Evolutionary conservation across 345 rosid species (phyloP), one percentile per base, ranked within the genome.

Genomic region (Eucalyptus sp.): DNA sequence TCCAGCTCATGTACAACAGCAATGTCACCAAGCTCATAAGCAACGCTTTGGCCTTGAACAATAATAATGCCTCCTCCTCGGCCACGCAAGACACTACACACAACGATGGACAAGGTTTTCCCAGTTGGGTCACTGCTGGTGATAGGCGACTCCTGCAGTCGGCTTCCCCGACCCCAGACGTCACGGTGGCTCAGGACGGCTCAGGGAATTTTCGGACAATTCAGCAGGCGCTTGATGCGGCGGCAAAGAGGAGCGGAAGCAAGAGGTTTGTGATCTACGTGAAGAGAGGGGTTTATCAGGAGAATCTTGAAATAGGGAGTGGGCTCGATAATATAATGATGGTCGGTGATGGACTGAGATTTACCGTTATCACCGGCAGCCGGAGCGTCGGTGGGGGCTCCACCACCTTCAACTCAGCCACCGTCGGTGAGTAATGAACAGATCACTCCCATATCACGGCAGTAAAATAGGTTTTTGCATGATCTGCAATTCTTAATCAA

Each of bases 341-440:
- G 90, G 87, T 95, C 89, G 99, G 99, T 16, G 99, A 96, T 90
- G 99, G 98, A 29, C 90, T 95, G 90, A 94, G 91, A 89, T 88
- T 60, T 22, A 97, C 99, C 17, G 92, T 96, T 29, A 94, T 97
- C 90, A 92, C 98, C 6, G 89, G 96, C 37, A 87, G 91, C 91
- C 91, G 96, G 20, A 97, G 99, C 86, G 98, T 95, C 76, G 80
- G 79, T 43, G 95, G 92, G 71, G 98, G 99, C 85, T 96, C 93
- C 91, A 97, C 99, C 84, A 96, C 99, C n/a, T 97, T 94, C 89
- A 97, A 91, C 84, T 95, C 97, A 87, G 99, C 99, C n/a, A 97
- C 99, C 86, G 98, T 94, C 6, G 98, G 99, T 96, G 92, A 92
- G 50, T 89, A 25, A 33, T 71, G 81, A 33, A 18, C 81, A 18